Percentiles rank a stretch among this genome's conserved stretches.
Evolutionary conservation across 495 filamentous ascomycete genomes (phyloP).

Genomic region (Aspergillus egyptiacus): DNA sequence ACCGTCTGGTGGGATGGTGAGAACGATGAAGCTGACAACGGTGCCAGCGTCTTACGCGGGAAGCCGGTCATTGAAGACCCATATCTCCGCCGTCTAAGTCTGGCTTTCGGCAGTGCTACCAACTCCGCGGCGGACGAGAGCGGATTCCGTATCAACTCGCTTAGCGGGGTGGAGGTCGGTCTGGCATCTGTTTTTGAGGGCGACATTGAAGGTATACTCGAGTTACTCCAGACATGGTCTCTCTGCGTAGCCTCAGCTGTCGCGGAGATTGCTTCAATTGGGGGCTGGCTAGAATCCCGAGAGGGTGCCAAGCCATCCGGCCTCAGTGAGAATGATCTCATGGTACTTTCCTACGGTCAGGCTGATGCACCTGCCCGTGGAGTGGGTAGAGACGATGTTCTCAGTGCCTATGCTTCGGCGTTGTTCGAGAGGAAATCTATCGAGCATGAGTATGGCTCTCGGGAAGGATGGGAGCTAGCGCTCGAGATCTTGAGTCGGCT

Average conservation of each 20-base stretch:
- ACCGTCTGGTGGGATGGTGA: conserved; percentile 87
- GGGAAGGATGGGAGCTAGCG: conserved; percentile 81
- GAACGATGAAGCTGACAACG: conserved; percentile 35
- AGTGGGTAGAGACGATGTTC: conserved; percentile 58
- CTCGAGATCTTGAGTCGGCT: conserved; percentile 70
- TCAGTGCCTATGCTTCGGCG: conserved; percentile 62
- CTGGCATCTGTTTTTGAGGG: conserved; percentile 74
- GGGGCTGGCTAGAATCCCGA: conserved; percentile 59
- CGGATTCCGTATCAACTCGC: conserved; percentile 62
- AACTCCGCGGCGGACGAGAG: conserved; percentile 38
- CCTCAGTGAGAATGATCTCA: conserved; percentile 54
- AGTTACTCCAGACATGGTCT: conserved; percentile 71
- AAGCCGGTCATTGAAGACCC: conserved; percentile 34
- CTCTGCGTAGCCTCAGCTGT: conserved; percentile 66
- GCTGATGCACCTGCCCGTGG: conserved; percentile 11
- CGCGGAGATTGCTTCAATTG: conserved; percentile 69
- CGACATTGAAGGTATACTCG: conserved; percentile 64
- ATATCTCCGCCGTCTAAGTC: conserved; percentile 48
- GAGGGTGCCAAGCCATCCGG: conserved; percentile 27
- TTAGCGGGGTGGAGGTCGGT: conserved; percentile 67
- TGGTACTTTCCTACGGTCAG: conserved; percentile 54
- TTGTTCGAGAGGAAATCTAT: conserved; percentile 42
- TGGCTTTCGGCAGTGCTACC: conserved; percentile 46
- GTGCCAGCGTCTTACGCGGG: conserved; percentile 24
- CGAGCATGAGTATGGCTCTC: conserved; percentile 31